Evolutionary conservation across 176 grass and related monocot genomes (phyloP).

Genomic region (Zoysia japonica): DNA sequence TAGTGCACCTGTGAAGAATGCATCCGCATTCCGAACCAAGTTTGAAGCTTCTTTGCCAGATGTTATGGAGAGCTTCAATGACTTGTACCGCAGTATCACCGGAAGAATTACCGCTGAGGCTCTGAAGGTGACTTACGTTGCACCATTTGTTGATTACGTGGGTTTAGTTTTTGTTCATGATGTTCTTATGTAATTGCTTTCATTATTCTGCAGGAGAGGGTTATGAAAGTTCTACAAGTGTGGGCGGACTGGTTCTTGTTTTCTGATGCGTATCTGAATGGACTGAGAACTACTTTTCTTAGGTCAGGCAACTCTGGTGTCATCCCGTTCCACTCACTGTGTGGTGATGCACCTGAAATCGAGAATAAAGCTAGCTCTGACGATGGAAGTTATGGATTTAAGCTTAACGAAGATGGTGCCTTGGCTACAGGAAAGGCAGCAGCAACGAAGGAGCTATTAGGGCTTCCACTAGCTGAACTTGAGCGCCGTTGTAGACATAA

Average conservation of each 20-base stretch:
- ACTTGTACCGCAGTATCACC: slow-evolving; percentile 85
- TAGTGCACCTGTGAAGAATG: slow-evolving; percentile 96
- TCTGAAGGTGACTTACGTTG: slow-evolving; percentile 66
- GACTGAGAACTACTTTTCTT: slow-evolving; percentile 86
- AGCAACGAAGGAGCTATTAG: slow-evolving; percentile 73
- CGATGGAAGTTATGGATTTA: slow-evolving; percentile 60
- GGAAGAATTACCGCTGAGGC: slow-evolving; percentile 99
- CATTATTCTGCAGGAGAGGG: slow-evolving; percentile 70
- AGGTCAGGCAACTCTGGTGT: slow-evolving; percentile 84
- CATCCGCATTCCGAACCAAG: slow-evolving; percentile 92
- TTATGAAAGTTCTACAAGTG: slow-evolving; percentile 96
- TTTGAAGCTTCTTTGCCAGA: slow-evolving; percentile 88
- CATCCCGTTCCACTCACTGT: slow-evolving; percentile 71
- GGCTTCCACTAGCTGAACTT: slow-evolving; percentile 88
- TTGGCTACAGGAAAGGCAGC: slow-evolving; percentile 82
- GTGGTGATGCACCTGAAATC: slow-evolving; percentile 88
- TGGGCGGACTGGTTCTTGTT: slow-evolving; percentile 99
- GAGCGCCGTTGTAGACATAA: slow-evolving; percentile 92
- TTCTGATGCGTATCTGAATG: slow-evolving; percentile 98
- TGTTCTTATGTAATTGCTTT: slow-evolving; percentile 24
- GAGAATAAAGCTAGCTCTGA: slow-evolving; percentile 75
- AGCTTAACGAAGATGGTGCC: slow-evolving; percentile 86
- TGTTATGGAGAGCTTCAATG: slow-evolving; percentile 95
- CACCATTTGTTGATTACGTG: slow-evolving; percentile 24
- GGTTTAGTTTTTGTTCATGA: slow-evolving; percentile 27